These are phyloP conservation scores for Datisca glomerata DNA, from an alignment of 306 rosid genomes.

Conservation along the genomic window DNA sequence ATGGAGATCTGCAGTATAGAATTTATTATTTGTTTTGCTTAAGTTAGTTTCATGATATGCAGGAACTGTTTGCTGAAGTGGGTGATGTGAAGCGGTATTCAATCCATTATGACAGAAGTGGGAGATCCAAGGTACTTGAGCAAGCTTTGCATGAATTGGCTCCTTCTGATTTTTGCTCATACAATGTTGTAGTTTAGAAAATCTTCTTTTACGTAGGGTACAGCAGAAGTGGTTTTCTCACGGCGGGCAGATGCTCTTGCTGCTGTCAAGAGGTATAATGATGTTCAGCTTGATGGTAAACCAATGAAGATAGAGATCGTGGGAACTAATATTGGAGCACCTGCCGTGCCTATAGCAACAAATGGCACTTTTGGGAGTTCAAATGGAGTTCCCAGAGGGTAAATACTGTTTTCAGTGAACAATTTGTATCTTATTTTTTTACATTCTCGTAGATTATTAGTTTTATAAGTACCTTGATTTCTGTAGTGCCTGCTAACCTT, in stretches of 20 bases:
- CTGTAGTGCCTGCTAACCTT: too few relatives aligned
- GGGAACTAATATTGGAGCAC: slow-evolving; percentile 63
- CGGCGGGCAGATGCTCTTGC: slow-evolving; percentile 71
- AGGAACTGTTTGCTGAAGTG: slow-evolving; percentile 93
- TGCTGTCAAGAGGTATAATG: slow-evolving; percentile 89
- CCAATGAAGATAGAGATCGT: slow-evolving; percentile 93
- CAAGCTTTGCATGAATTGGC: too few relatives aligned
- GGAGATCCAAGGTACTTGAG: slow-evolving; percentile 83
- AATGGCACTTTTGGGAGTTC: slow-evolving; percentile 38
- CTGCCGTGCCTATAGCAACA: slow-evolving; percentile 31
- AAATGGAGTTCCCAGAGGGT: slow-evolving; percentile 57
- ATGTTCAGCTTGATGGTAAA: slow-evolving; percentile 90
- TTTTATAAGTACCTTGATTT: too few relatives aligned
- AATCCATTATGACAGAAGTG: slow-evolving; percentile 84
- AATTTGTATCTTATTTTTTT: not conserved
- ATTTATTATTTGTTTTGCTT: too few relatives aligned
- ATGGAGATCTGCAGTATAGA: too few relatives aligned
- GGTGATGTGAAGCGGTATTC: slow-evolving; percentile 79
- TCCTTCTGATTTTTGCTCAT: slow-evolving; percentile 1
- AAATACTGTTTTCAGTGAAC: slow-evolving; percentile 4
- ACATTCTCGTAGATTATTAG: not conserved
- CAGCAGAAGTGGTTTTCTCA: slow-evolving; percentile 82
- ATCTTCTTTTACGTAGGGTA: slow-evolving; percentile 54
- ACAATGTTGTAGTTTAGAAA: slow-evolving; percentile 23
- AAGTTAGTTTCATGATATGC: too few relatives aligned